These are phyloP conservation scores for Neofusicoccum laricinum DNA, from an alignment of 2,329 filamentous ascomycete species.

Conservation along the genomic window DNA sequence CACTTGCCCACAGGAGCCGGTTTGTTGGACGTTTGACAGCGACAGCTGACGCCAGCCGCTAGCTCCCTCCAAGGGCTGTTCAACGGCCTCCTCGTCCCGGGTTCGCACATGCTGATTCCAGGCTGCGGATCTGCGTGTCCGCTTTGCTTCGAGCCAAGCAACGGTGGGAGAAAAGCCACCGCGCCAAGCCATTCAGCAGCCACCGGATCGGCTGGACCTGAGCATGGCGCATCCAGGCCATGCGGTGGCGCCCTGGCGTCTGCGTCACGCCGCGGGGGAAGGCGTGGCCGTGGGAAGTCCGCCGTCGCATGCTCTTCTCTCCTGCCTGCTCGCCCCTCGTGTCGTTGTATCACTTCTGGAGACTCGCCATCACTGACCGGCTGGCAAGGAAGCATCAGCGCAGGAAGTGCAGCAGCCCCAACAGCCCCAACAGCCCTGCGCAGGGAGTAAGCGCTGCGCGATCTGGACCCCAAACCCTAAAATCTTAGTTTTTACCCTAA, in stretches of 20 bases:
- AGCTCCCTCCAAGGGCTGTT: not conserved
- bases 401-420: not conserved
- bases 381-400: not conserved
- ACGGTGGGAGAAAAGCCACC: not conserved
- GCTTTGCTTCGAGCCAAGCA: not conserved
- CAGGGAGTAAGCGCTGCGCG: not conserved
- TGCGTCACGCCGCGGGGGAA: not conserved
- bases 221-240: not conserved
- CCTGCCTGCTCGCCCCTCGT: no score
- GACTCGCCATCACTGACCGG: not conserved
- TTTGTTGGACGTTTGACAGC: not conserved
- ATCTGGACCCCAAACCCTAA: not conserved
- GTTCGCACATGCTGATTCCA: not conserved
- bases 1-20: not conserved
- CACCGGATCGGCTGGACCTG: not conserved
- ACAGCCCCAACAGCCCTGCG: not conserved
- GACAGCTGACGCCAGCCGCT: not conserved
- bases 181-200: not conserved
- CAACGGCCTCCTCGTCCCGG: not conserved
- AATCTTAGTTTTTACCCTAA: constrained; percentile 5
- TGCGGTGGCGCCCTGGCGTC: not conserved
- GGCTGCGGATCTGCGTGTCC: not conserved
- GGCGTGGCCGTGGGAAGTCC: not conserved
- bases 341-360: not conserved
- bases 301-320: not conserved